Evolutionary conservation across 108 stramenopile species (phyloP).

Genomic region (Bacterosira constricta): DNA sequence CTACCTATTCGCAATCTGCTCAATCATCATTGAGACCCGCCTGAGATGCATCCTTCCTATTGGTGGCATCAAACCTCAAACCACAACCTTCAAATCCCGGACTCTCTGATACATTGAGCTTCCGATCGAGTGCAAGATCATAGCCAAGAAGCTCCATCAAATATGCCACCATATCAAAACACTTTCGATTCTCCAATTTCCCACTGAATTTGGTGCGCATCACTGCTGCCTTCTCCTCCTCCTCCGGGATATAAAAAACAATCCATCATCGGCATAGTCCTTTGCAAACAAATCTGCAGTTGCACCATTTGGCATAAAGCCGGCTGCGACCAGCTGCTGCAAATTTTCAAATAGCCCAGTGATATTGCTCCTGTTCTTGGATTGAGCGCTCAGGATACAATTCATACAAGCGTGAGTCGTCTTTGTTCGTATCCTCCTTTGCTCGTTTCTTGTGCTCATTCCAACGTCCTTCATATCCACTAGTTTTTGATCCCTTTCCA

Average conservation of each 20-base stretch:
- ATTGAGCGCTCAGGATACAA: background rate
- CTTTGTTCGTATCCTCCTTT: background rate
- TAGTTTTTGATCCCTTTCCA: conserved; percentile 2
- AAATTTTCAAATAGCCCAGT: background rate
- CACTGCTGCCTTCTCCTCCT: background rate
- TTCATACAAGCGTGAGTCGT: background rate
- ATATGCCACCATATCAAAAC: conserved; percentile 5
- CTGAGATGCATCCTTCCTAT: too few relatives aligned
- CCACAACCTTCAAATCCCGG: conserved; percentile 30
- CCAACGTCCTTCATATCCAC: background rate
- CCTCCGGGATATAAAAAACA: background rate
- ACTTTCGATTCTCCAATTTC: background rate
- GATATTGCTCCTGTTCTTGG: background rate
- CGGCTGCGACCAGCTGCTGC: background rate
- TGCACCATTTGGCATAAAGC: too few relatives aligned
- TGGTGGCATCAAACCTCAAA: background rate
- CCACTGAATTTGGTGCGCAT: background rate
- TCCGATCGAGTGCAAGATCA: conserved; percentile 15
- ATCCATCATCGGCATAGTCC: background rate
- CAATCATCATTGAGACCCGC: too few relatives aligned
- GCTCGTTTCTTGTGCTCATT: background rate
- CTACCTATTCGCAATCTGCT: too few relatives aligned
- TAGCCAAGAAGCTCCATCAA: conserved; percentile 26
- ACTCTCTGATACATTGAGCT: conserved; percentile 19
- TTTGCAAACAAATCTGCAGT: background rate